Percentiles rank a stretch among this genome's conserved stretches.
These are phyloP conservation scores for Trametes sanguinea DNA, from an alignment of 768 basidiomycete species.

Conservation along the genomic window DNA sequence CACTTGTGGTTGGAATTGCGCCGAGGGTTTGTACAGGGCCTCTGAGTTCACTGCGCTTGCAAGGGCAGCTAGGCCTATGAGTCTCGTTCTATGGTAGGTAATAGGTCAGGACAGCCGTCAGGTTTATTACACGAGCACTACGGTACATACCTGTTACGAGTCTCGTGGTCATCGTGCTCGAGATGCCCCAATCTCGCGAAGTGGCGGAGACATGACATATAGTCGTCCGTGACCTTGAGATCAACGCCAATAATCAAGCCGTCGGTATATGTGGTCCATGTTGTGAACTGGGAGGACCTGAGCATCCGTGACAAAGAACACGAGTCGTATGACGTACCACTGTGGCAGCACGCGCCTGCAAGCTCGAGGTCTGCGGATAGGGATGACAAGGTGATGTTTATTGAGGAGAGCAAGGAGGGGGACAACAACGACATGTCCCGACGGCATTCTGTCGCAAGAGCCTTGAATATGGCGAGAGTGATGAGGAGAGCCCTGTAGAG, in stretches of 20 bases:
- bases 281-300: constrained; percentile 63
- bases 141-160: constrained; percentile 63
- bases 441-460: constrained; percentile 85
- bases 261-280: constrained; percentile 91
- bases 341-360: constrained; percentile 71
- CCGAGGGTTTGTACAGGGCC: constrained; percentile 71
- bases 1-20: constrained; percentile 74
- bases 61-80: constrained; percentile 85
- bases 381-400: constrained; percentile 56
- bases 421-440: constrained; percentile 79
- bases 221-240: constrained; percentile 63
- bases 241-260: constrained; percentile 83
- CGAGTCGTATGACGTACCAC: constrained; percentile 53
- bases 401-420: constrained; percentile 63
- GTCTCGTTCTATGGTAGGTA: constrained; percentile 58
- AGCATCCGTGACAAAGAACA: constrained; percentile 1
- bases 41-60: constrained; percentile 82
- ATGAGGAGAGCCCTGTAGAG: constrained; percentile 69
- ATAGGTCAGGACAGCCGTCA: background rate
- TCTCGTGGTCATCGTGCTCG: constrained; percentile 62
- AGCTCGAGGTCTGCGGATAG: constrained; percentile 73
- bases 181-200: constrained; percentile 65
- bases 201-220: constrained; percentile 63
- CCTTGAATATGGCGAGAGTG: constrained; percentile 77
- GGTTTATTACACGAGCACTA: background rate